Conservation (phyloP, 768 basidiomycete genomes). For the Galerina sulciceps region DNA sequence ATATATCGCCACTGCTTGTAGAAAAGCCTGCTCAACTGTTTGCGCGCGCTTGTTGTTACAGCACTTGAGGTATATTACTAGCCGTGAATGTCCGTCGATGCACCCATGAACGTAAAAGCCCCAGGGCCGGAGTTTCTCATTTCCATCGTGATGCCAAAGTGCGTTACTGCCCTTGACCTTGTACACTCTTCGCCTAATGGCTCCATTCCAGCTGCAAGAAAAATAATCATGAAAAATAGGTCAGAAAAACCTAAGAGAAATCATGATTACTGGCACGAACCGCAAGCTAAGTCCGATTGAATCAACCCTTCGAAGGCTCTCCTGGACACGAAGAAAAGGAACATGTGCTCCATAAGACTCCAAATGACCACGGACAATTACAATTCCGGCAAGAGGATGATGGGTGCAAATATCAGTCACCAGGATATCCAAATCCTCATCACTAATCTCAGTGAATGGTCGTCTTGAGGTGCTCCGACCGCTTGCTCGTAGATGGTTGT, state of each 20-base stretch:
- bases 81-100: constrained; percentile 41
- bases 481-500: constrained; percentile 16
- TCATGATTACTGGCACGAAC: too few species aligned
- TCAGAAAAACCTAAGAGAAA: neutral
- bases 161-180: constrained; percentile 32
- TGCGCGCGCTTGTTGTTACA: constrained; percentile 29
- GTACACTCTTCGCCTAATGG: constrained; percentile 27
- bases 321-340: constrained; percentile 21
- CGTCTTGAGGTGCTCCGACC: constrained; percentile 14
- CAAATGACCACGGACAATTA: constrained; percentile 33
- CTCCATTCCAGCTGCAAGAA: constrained; percentile 5
- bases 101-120: constrained; percentile 18
- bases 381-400: constrained; percentile 31
- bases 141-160: constrained; percentile 40
- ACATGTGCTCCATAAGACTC: constrained; percentile 26
- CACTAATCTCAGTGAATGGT: constrained; percentile 17
- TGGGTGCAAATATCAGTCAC: constrained; percentile 19
- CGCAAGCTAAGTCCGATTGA: constrained; percentile 27
- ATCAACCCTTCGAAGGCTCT: constrained; percentile 33
- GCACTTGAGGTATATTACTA: constrained; percentile 32
- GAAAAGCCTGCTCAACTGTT: constrained; percentile 26
- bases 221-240: neutral
- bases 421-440: constrained; percentile 23
- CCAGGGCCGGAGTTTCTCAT: constrained; percentile 40
- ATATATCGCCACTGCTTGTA: constrained; percentile 20